These are phyloP conservation scores for Conringia planisiliqua DNA, from an alignment of 345 rosid species.

Conservation along the genomic window DNA sequence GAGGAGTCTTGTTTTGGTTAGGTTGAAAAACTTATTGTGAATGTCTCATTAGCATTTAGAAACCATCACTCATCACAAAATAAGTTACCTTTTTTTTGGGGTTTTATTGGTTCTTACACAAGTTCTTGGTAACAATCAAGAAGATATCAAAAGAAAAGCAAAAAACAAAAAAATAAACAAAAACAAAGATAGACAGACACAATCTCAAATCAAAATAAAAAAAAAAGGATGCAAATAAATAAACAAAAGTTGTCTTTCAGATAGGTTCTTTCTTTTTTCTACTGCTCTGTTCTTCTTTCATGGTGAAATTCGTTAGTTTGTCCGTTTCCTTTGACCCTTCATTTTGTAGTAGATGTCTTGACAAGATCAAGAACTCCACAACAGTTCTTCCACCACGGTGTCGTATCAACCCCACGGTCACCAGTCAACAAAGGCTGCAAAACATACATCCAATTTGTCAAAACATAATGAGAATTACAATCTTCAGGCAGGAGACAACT, in stretches of 20 bases:
- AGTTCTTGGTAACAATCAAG: slow-evolving; percentile 33
- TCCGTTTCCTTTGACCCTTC: neutral
- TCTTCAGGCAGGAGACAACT: neutral
- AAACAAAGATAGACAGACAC: slow-evolving; percentile 14
- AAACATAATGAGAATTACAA: slow-evolving; percentile 11
- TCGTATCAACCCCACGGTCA: slow-evolving; percentile 19
- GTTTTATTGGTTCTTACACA: slow-evolving; percentile 25
- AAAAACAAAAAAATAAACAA: neutral
- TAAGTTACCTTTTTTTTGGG: neutral
- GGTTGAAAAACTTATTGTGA: neutral
- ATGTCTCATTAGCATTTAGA: neutral
- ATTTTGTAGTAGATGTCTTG: slow-evolving; percentile 23
- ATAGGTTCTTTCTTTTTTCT: slow-evolving; percentile 7
- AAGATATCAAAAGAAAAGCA: slow-evolving; percentile 7
- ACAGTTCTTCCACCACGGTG: slow-evolving; percentile 41
- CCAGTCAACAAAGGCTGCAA: slow-evolving; percentile 32
- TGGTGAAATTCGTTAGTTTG: neutral
- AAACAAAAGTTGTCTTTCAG: slow-evolving; percentile 19
- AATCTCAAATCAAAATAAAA: slow-evolving; percentile 24
- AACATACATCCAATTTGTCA: slow-evolving; percentile 1
- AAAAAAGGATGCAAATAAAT: slow-evolving; percentile 3
- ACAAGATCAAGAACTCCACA: slow-evolving; percentile 39
- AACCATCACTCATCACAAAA: slow-evolving; percentile 23
- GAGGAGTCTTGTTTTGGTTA: neutral
- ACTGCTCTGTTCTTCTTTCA: slow-evolving; percentile 5